Base-by-base conservation (phyloP, 345 rosid genomes). In the Melastoma malabathricum region DNA sequence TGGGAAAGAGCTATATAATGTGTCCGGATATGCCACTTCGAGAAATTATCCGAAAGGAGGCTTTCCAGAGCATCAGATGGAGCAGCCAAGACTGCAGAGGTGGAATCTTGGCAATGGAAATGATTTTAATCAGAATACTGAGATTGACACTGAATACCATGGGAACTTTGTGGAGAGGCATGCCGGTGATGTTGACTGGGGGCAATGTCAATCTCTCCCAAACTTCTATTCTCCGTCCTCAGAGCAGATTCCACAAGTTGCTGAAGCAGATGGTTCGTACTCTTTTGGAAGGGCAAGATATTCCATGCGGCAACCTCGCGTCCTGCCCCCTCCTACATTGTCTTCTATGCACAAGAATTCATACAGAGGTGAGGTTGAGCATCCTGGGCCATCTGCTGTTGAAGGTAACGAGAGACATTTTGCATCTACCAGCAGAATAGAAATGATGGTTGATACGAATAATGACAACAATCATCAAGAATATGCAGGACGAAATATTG, bases 231-330 rank as follows among this genome's bases (percentile, higher is more conserved):
- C 82, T 58, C 51, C 79, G 23, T 75, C 75, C 48, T 67, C 84
- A 56, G 99, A 79, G 46, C 70, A 70, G 57, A 51, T 67, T 34
- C 75, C 81, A 66, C 88, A 68, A 44, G 78, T 84, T 60, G 58
- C 81, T 0, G 95, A 85, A 48, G 73, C 71, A 59, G 92, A 78
- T 60, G 89, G 76, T 48, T 65, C 75, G 64, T 75, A 73, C 65
- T 77, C 95, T 41, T 78, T 73, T 72, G 94, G 89, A 51, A 78
- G 92, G 74, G 70, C 86, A 48, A 68, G 95, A 47, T 78, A 77
- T 70, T 73, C 96, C 55, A 69, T 75, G 70, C 83, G 80, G 76
- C 95, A 85, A 76, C 99, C 97, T 63, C 95, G 85, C 57, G 97
- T 88, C 47, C 78, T 76, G 34, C 97, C 97, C 46, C 95, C 98